Evolutionary conservation across 306 rosid genomes (phyloP).

Genomic region (Vigna nakashimae): DNA sequence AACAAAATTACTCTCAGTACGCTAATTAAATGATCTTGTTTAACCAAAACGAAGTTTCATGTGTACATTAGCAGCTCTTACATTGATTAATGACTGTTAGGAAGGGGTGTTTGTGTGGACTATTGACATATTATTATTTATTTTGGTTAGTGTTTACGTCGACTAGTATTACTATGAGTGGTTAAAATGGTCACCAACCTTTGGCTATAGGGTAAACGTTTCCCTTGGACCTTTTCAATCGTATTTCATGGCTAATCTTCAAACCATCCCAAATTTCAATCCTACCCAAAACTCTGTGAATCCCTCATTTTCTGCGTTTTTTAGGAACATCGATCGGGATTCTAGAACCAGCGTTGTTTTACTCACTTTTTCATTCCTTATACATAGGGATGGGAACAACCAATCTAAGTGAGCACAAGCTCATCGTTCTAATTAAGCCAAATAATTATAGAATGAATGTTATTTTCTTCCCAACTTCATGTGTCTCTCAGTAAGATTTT

Average conservation of each 20-base stretch:
- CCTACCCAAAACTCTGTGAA: conserved; percentile 62
- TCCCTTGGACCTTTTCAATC: conserved; percentile 45
- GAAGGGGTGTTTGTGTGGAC: background rate
- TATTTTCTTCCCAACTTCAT: no score
- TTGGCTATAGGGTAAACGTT: conserved; percentile 5
- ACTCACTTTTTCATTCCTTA: background rate
- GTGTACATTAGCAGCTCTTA: background rate
- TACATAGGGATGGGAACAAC: no score
- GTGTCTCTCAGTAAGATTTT: no score
- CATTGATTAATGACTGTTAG: background rate
- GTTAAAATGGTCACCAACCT: conserved; percentile 78
- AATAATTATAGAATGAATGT: no score
- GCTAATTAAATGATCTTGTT: no score
- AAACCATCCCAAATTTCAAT: conserved; percentile 45
- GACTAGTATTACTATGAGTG: conserved; percentile 49
- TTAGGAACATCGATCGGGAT: conserved; percentile 11
- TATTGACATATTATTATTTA: background rate
- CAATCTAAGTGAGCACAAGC: no score
- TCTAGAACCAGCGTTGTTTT: conserved; percentile 52
- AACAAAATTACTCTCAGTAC: no score
- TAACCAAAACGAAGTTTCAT: no score
- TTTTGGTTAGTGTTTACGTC: background rate
- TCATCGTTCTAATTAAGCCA: no score
- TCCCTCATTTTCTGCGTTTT: conserved; percentile 34
- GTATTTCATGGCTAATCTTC: conserved; percentile 24